Conservation (phyloP, 352 stramenopile genomes). For the Phytophthora podocarpi region DNA sequence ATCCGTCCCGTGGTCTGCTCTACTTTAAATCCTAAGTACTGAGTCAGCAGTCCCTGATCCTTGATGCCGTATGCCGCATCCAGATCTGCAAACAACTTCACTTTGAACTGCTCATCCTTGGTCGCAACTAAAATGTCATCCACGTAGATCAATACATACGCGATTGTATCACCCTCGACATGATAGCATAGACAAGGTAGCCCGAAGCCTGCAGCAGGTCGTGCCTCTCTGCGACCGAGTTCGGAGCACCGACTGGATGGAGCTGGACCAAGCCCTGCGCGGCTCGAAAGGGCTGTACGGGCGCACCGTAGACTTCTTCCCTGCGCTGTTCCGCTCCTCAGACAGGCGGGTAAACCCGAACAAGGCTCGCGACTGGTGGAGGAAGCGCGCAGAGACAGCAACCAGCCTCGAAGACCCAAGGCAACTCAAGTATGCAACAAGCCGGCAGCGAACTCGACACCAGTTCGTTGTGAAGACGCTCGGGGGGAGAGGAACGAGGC, state of each 20-base stretch:
- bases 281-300: background rate
- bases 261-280: too few species aligned
- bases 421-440: slow-evolving; percentile 2
- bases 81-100: background rate
- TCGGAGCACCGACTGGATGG: slow-evolving; percentile 4
- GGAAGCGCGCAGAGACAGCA: too few species aligned
- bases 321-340: background rate
- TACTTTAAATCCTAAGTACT: slow-evolving; percentile 1
- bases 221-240: background rate
- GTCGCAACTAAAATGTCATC: background rate
- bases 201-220: background rate
- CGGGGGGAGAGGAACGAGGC: background rate
- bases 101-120: background rate
- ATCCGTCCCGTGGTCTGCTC: background rate
- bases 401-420: too few species aligned
- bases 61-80: background rate
- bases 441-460: background rate
- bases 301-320: background rate
- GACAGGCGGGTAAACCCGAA: slow-evolving; percentile 7
- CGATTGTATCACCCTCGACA: background rate
- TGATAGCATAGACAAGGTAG: slow-evolving; percentile 6
- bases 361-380: slow-evolving; percentile 10
- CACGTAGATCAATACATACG: background rate
- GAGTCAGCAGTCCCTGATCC: background rate
- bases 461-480: slow-evolving; percentile 1